phyloP scores from a whole-genome alignment of 768 basidiomycete species.

The Phanerochaete carnosa region DNA sequence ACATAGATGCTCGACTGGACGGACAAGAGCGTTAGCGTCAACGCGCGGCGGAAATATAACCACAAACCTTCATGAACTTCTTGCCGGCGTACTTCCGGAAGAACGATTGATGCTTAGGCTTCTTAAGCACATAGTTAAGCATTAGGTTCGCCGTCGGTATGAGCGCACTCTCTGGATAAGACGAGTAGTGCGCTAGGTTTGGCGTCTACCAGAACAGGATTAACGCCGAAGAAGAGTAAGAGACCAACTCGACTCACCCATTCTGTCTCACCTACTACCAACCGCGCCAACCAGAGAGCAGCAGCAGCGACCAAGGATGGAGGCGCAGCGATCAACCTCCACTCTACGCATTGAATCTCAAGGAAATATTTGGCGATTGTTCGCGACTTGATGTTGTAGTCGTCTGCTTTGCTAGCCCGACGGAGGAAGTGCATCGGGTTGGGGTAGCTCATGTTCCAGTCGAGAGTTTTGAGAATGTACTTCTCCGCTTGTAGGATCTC shows the following conservation, averaged over 20 bases:
- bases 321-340: slow-evolving; percentile 66
- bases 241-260: slow-evolving; percentile 65
- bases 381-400: slow-evolving; percentile 80
- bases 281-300: slow-evolving; percentile 80
- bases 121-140: slow-evolving; percentile 81
- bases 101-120: slow-evolving; percentile 71
- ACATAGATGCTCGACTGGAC: slow-evolving; percentile 77
- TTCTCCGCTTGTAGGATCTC: slow-evolving; percentile 89
- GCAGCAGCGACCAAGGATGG: slow-evolving; percentile 84
- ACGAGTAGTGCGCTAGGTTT: slow-evolving; percentile 85
- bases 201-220: slow-evolving; percentile 51
- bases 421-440: slow-evolving; percentile 89
- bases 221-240: not conserved
- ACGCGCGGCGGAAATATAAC: not conserved
- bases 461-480: slow-evolving; percentile 81
- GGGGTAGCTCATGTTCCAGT: slow-evolving; percentile 84
- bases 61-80: slow-evolving; percentile 74
- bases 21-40: not conserved
- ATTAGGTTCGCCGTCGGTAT: slow-evolving; percentile 82
- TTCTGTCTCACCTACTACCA: slow-evolving; percentile 72
- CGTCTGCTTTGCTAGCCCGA: slow-evolving; percentile 89
- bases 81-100: slow-evolving; percentile 87
- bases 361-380: slow-evolving; percentile 90
- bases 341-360: slow-evolving; percentile 82
- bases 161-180: slow-evolving; percentile 76